Evolutionary conservation across 768 basidiomycete genomes (phyloP), one percentile per base, ranked within the genome.

Genomic region (Pholiota conissans): DNA sequence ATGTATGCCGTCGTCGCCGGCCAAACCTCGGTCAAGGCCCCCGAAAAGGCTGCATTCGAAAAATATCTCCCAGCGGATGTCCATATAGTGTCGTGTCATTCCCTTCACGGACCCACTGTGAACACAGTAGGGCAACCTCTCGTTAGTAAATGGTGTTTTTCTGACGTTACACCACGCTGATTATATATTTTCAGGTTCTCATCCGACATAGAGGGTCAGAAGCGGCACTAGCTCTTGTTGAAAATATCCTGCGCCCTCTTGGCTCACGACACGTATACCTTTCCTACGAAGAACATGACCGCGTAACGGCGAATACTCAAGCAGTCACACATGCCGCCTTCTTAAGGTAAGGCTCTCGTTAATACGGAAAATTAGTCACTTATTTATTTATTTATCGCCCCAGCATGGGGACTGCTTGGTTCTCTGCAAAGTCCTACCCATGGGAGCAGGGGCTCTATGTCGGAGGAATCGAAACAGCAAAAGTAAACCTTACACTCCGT

Each of bases 381-480:
- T n/a, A n/a, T n/a, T n/a, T n/a, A n/a, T n/a, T n/a, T n/a, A 16
- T 40, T 18, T 20, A 5, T 50, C n/a, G n/a, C n/a, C n/a, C n/a
- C 39, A 98, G 97, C 62, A 99, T 99, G 97, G 97, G 97, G 7
- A 96, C 94, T 0, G 97, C 97, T 0, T 99, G 97, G 97, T 83
- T 84, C 32, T 80, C 83, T 34, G 79, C 85, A 9, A 73, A 76
- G 7, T 78, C 81, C 20, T 98, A 97, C 70, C 97, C 97, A 3
- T 98, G 97, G 97, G 96, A 98, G 73, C 84, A 90, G 37, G 91
- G 93, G 0, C 85, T 91, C 48, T 98, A 98, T 73, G 93, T 97
- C 28, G 93, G 95, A 22, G 97, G 97, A 0, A 95, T 99, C 64
- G 97, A 99, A 71, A 95, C 93, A 1, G 94, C 94, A 64, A 99